Base-by-base conservation (phyloP, 495 filamentous ascomycete genomes). In the Hyphodiscus hymeniophilus region DNA sequence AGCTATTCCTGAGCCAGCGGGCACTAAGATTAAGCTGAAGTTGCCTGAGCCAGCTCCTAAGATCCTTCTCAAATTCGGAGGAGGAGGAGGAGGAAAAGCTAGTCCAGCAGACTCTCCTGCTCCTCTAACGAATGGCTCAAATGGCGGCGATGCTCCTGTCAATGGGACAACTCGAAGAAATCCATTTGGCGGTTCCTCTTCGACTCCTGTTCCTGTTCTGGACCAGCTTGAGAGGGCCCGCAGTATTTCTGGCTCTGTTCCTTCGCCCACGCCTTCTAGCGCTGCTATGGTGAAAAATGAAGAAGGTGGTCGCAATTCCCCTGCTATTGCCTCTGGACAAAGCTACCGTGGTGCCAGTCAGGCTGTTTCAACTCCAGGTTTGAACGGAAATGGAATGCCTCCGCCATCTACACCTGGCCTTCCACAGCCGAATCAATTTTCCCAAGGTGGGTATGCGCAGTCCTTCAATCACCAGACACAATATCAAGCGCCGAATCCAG, bases 1-100 rank as follows among this genome's bases (percentile, higher is more conserved):
- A 22, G 68, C 66, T 34, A 75, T 81, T 8, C 67, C 70, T 20
- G 82, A 88, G 55, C 76, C 84, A 6, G 63, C 75, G 24, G 81
- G 83, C 51, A 79, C 82, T 24, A 87, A 85, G 60, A 80, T 94
- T 52, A 90, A 86, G 55, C 68, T 92, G 28, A 88, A 87, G 62
- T 68, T 89, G 55, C 67, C 71, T 17, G 60, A 69, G 5, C 44
- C 50, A 11, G 42, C 51, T 21, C 60, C 61, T 42, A 72, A 71
- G 53, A 76, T 77, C 51, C 77, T 71, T 20, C 71, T 79, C 36
- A 72, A 76, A 36, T 67, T 79, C 57, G 69, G 56, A 40, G 69
- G 66, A 10, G n/a, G n/a, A n/a, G 69, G 56, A 40, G 69, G 36
- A 28, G 26, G 24, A 17, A 73, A 74, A 31, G 64, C 60, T 2